Percentiles rank a stretch among this genome's conserved stretches.
Evolutionary conservation across 2,329 filamentous ascomycete genomes (phyloP).

Genomic region (Ustilaginoidea virens): DNA sequence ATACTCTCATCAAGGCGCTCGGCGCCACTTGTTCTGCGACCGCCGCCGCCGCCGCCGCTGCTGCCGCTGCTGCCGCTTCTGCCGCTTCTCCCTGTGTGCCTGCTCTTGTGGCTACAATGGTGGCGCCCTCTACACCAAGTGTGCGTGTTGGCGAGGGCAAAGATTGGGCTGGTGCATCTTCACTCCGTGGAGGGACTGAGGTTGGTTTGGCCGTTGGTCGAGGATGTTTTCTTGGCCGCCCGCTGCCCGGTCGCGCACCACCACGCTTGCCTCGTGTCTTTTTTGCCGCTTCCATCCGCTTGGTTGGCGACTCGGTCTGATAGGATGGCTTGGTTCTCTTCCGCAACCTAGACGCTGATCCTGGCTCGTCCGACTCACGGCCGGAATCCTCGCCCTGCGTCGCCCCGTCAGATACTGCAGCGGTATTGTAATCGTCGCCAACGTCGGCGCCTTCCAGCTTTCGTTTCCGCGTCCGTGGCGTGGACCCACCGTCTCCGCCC

Average conservation of each 20-base stretch:
- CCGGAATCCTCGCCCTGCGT: conserved; percentile 11
- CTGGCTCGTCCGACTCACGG: conserved; percentile 11
- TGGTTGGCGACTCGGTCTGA: conserved; percentile 6
- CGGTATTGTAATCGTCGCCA: conserved; percentile 16
- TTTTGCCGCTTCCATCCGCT: conserved; percentile 12
- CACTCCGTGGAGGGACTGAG: too few species aligned
- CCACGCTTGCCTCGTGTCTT: conserved; percentile 21
- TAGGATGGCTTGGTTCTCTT: conserved; percentile 9
- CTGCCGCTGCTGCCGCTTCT: neutral
- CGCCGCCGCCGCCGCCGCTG: neutral
- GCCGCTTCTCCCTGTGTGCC: too few species aligned
- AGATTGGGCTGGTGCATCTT: too few species aligned
- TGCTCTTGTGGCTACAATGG: too few species aligned
- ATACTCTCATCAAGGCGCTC: neutral
- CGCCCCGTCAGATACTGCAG: conserved; percentile 10
- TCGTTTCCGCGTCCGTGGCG: conserved; percentile 15
- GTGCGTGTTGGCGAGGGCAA: too few species aligned
- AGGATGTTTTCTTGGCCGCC: conserved; percentile 23
- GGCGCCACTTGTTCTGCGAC: neutral
- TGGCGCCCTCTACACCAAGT: too few species aligned
- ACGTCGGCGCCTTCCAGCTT: conserved; percentile 12
- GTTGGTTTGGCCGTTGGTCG: conserved; percentile 8
- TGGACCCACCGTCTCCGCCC: conserved; percentile 4
- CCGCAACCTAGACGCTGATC: conserved; percentile 12
- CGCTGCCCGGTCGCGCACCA: conserved; percentile 22